Percentiles rank a stretch among this genome's conserved stretches.
phyloP scores from a whole-genome alignment of 305 asterid genomes.

The Euphrasia arctica region DNA sequence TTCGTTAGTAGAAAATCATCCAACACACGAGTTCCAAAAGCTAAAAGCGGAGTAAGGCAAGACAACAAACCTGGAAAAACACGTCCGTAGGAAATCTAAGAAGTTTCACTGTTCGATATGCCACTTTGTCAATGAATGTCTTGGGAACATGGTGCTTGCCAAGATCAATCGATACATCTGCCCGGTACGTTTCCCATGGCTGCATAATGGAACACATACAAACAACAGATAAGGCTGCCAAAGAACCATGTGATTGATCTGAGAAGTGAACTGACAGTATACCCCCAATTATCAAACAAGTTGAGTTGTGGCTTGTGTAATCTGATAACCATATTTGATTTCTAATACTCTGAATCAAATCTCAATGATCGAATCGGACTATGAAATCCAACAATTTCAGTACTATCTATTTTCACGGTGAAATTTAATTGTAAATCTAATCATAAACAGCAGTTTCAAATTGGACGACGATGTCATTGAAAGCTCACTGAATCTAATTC shows the following conservation, averaged over 20 bases:
- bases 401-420: no score
- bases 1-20: slow-evolving; percentile 10
- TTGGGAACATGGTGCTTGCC: slow-evolving; percentile 81
- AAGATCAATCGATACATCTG: slow-evolving; percentile 76
- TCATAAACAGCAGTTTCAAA: slow-evolving; percentile 14
- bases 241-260: neutral
- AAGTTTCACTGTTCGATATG: slow-evolving; percentile 77
- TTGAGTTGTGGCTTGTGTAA: neutral
- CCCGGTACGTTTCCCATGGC: slow-evolving; percentile 91
- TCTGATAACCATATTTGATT: neutral
- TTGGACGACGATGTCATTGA: neutral
- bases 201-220: slow-evolving; percentile 33
- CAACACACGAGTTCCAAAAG: slow-evolving; percentile 19
- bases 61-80: slow-evolving; percentile 62
- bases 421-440: slow-evolving; percentile 5
- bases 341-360: neutral
- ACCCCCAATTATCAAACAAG: neutral
- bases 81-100: slow-evolving; percentile 79
- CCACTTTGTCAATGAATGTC: slow-evolving; percentile 70
- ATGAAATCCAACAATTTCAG: neutral
- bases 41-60: slow-evolving; percentile 1
- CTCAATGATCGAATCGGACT: neutral
- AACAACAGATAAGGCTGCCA: slow-evolving; percentile 12
- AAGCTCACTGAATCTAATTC: slow-evolving; percentile 2
- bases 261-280: neutral